phyloP scores from a whole-genome alignment of 1,139 yeast species.

The Blastobotrys arbuscula region DNA sequence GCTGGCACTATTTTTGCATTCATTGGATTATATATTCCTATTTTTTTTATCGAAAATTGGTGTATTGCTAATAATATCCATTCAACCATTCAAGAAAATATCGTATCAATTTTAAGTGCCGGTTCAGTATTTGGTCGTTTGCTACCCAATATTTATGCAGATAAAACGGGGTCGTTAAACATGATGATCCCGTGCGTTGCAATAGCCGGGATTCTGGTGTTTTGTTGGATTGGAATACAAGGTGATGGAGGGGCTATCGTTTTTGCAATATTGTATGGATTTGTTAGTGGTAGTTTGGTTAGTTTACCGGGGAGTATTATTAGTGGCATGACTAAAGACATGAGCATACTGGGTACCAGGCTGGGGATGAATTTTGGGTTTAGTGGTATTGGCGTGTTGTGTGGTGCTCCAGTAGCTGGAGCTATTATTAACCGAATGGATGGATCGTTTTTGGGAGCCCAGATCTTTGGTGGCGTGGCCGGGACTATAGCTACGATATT shows the following conservation, averaged over 20 bases:
- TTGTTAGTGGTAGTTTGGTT: slow-evolving; percentile 43
- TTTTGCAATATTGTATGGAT: slow-evolving; percentile 44
- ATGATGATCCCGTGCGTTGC: slow-evolving; percentile 33
- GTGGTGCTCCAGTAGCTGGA: slow-evolving; percentile 51
- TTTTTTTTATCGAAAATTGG: slow-evolving; percentile 34
- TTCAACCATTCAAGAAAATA: slow-evolving; percentile 24
- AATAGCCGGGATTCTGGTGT: slow-evolving; percentile 19
- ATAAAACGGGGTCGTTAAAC: slow-evolving; percentile 43
- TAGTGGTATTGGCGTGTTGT: slow-evolving; percentile 47
- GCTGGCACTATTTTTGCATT: slow-evolving; percentile 31
- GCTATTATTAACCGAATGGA: slow-evolving; percentile 34
- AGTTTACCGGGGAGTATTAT: slow-evolving; percentile 41
- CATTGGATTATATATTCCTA: slow-evolving; percentile 34
- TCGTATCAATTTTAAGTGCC: slow-evolving; percentile 48
- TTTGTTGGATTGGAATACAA: slow-evolving; percentile 39
- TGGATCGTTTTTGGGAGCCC: slow-evolving; percentile 21
- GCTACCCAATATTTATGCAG: slow-evolving; percentile 44
- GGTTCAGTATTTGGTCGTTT: slow-evolving; percentile 48
- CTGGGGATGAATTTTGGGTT: slow-evolving; percentile 58
- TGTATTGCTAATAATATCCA: slow-evolving; percentile 25
- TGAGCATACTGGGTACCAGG: slow-evolving; percentile 37
- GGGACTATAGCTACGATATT: slow-evolving; percentile 33
- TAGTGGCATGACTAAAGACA: slow-evolving; percentile 48
- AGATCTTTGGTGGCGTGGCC: slow-evolving; percentile 21
- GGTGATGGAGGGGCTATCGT: slow-evolving; percentile 41